phyloP scores from a whole-genome alignment of 148 eudicot genomes.

The Rhododendron mucronatum region DNA sequence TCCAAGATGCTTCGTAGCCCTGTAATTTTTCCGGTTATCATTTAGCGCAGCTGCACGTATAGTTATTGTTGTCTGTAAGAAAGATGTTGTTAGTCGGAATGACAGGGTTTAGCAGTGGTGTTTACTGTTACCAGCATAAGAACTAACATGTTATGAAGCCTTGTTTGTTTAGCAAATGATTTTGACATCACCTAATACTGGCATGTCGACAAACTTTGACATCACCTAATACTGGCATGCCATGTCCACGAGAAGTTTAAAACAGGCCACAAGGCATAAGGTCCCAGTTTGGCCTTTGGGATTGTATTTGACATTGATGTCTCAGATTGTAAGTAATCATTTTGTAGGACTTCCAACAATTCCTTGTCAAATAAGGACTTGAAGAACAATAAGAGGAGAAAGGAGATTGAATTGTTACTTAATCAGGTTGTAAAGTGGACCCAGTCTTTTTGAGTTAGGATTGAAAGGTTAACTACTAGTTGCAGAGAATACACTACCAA shows the following conservation, averaged over 20 bases:
- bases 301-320: not conserved
- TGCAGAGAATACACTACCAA: not conserved
- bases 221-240: not conserved
- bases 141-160: not conserved
- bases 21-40: not conserved
- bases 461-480: not conserved
- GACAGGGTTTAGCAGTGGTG: not conserved
- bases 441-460: not conserved
- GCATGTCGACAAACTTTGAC: not conserved
- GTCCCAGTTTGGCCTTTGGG: not conserved
- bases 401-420: not conserved
- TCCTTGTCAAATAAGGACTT: not conserved
- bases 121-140: not conserved
- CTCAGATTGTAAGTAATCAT: not conserved
- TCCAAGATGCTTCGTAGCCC: not conserved
- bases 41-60: not conserved
- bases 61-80: not conserved
- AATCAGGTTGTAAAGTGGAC: not conserved
- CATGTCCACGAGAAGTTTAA: not conserved
- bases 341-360: not conserved
- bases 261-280: not conserved
- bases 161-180: not conserved
- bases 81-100: not conserved
- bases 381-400: not conserved
- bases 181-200: not conserved